These are phyloP conservation scores for Knoxia roxburghii DNA, from an alignment of 257 asterid species.

Conservation along the genomic window DNA sequence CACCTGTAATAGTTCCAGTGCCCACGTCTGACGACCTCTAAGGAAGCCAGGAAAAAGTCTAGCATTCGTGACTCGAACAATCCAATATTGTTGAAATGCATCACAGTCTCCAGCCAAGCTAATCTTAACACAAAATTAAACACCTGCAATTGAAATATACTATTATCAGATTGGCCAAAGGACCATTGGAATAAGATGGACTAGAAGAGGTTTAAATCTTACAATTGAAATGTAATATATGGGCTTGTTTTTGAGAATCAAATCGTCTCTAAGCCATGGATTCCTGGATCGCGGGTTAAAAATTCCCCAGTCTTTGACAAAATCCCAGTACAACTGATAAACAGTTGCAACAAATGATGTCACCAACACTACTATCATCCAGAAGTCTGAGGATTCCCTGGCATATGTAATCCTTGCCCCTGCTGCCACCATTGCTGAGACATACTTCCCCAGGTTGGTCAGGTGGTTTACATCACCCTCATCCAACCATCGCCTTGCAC, in stretches of 20 bases:
- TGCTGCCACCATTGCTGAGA: constrained; percentile 98
- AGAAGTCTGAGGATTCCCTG: constrained; percentile 40
- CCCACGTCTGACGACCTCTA: constrained; percentile 93
- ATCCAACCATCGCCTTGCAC: constrained; percentile 87
- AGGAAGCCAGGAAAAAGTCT: constrained; percentile 69
- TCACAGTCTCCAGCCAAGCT: constrained; percentile 84
- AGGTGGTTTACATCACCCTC: constrained; percentile 63
- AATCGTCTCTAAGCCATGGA: constrained; percentile 74
- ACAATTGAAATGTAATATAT: constrained; percentile 85
- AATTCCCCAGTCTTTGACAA: constrained; percentile 93
- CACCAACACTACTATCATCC: constrained; percentile 59
- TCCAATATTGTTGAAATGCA: constrained; percentile 54
- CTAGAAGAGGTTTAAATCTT: constrained; percentile 31
- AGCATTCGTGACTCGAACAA: constrained; percentile 58
- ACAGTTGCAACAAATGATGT: constrained; percentile 75
- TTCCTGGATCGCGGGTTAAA: constrained; percentile 56
- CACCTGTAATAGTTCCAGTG: constrained; percentile 98
- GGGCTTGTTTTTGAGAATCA: constrained; percentile 59
- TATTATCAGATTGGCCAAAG: background rate
- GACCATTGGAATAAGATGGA: background rate
- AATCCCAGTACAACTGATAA: constrained; percentile 94
- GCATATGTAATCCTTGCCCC: constrained; percentile 85
- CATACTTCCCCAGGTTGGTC: constrained; percentile 85
- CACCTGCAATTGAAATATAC: constrained; percentile 33
- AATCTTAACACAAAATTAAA: constrained; percentile 69